Evolutionary conservation across 2,329 filamentous ascomycete species (phyloP).

Genomic region (Geosmithia putterillii): DNA sequence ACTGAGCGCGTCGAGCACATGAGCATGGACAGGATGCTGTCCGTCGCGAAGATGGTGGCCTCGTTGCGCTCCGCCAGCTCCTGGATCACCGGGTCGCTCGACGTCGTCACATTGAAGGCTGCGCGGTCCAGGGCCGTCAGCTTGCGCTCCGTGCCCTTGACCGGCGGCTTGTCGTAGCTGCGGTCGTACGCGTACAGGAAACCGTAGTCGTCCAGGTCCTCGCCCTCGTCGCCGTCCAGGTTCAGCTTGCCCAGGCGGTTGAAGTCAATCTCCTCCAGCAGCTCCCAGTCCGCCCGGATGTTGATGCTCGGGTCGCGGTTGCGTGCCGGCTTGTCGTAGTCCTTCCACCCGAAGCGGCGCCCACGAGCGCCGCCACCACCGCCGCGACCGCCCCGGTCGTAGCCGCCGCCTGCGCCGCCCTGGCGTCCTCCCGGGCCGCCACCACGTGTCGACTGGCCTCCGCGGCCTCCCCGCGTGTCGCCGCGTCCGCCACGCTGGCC

Average conservation of each 20-base stretch:
- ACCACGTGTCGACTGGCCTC: constrained; percentile 56
- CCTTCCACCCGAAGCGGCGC: constrained; percentile 93
- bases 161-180: constrained; percentile 82
- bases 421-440: constrained; percentile 55
- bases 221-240: constrained; percentile 85
- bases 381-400: constrained; percentile 62
- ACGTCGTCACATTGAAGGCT: constrained; percentile 96
- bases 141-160: constrained; percentile 80
- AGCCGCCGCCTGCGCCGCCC: constrained; percentile 38
- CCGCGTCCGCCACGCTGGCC: constrained; percentile 64
- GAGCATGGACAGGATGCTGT: constrained; percentile 96
- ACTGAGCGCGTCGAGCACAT: constrained; percentile 97
- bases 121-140: constrained; percentile 84
- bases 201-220: constrained; percentile 89
- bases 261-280: constrained; percentile 98
- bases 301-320: constrained; percentile 94
- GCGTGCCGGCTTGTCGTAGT: constrained; percentile 94
- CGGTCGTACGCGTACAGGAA: constrained; percentile 99
- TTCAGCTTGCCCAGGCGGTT: constrained; percentile 91
- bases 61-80: constrained; percentile 93
- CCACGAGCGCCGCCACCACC: constrained; percentile 58
- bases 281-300: constrained; percentile 88
- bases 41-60: constrained; percentile 92
- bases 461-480: constrained; percentile 44
- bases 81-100: constrained; percentile 91